A percentile compares a stretch with the other conserved stretches of the same genome.
phyloP scores from a whole-genome alignment of 352 stramenopile genomes.

The Halophytophthora batemanensis region DNA sequence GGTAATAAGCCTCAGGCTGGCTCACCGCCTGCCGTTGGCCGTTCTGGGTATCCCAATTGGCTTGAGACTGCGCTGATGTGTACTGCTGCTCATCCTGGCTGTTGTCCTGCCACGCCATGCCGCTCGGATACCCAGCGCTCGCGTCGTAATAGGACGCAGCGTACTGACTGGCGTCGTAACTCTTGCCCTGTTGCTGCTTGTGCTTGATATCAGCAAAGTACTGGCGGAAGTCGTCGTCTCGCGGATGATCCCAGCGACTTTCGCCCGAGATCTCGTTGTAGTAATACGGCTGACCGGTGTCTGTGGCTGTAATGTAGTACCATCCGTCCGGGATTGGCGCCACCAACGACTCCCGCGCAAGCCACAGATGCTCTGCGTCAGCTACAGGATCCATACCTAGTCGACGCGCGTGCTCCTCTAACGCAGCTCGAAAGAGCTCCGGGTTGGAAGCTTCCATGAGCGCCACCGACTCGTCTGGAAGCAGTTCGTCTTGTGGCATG shows the following conservation, averaged over 20 bases:
- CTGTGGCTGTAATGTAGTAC: constrained; percentile 59
- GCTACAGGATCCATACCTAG: constrained; percentile 61
- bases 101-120: constrained; percentile 27
- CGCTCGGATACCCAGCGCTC: constrained; percentile 12
- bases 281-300: constrained; percentile 70
- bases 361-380: constrained; percentile 65
- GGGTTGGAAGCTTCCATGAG: constrained; percentile 60
- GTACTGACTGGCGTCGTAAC: constrained; percentile 15
- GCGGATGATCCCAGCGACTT: constrained; percentile 81
- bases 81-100: constrained; percentile 19
- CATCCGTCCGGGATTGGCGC: constrained; percentile 65
- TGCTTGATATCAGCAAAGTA: constrained; percentile 47
- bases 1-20: constrained; percentile 20
- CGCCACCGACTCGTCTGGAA: constrained; percentile 42
- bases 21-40: no score
- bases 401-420: constrained; percentile 67
- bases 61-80: constrained; percentile 15
- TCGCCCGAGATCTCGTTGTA: constrained; percentile 77
- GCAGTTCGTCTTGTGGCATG: constrained; percentile 1
- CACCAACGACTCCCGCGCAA: constrained; percentile 73
- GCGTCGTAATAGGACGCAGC: constrained; percentile 30
- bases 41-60: constrained; percentile 16
- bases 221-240: constrained; percentile 66
- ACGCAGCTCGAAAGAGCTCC: constrained; percentile 66
- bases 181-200: constrained; percentile 25